Evolutionary conservation across 2,329 filamentous ascomycete species (phyloP), one percentile per base, ranked within the genome.

Genomic region (Colletotrichum gigasporum): DNA sequence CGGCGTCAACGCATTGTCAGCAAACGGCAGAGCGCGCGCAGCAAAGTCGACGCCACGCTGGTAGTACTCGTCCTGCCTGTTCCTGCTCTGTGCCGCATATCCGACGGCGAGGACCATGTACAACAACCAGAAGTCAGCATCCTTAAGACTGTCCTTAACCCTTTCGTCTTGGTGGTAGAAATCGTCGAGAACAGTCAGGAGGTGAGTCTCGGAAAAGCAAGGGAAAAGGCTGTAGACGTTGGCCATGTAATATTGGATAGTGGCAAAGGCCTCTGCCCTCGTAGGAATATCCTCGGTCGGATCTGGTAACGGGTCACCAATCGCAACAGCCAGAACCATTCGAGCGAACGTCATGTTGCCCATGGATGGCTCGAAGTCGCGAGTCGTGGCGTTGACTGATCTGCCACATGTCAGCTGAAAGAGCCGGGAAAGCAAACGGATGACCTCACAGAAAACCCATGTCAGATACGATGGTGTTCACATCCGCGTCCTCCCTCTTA

Each of bases 331-430:
- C 26, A 97, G 80, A 22, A 97, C 91, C 18, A 98, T 85, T 34
- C 93, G 90, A 24, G 94, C 93, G 83, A 97, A 97, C 0, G 94
- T 97, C 86, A 97, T 96, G 71, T 93, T 93, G 65, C 89, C 91
- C 28, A 91, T 90, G 62, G 94, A 93, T 8, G 93, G 91, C 75
- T 97, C 93, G 73, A 97, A 97, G 76, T 98, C 96, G 73, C 94
- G 87, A 2, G 94, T 95, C 0, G 94, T 97, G 26, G 96, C 94
- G 80, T 97, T 97, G 73, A 99, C 93, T 5, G 95, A 93, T 59
- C 93, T 96, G 71, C 14, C 50, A 34, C 14, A 32, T 63, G 32
- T 66, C 50, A 48, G 39, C 50, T 39, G 34, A 30, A 34, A 22
- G 20, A 18, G 50, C 45, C 11, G 26, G 37, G 10, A 14, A 47